Conservation (phyloP, 139 green algal genomes). For the Picochlorum sp. region DNA sequence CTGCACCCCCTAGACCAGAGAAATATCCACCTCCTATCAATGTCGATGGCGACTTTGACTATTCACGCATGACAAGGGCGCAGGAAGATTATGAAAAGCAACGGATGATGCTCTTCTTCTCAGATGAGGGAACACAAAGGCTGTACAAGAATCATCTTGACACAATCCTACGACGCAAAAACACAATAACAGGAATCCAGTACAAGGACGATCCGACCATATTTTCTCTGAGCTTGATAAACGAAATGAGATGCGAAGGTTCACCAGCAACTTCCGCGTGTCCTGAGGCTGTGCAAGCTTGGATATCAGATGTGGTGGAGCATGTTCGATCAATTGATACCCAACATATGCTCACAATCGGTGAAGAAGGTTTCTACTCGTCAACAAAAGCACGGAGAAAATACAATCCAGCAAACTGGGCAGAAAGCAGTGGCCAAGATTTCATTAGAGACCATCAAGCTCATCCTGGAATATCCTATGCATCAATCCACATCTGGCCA, state of each 20-base stretch:
- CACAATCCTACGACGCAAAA: conserved; percentile 25
- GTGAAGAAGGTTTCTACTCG: conserved; percentile 49
- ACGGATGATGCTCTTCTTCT: conserved; percentile 57
- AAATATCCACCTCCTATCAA: background rate
- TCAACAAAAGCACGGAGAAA: background rate
- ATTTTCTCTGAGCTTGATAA: conserved; percentile 52
- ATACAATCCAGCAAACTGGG: conserved; percentile 36
- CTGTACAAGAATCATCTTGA: conserved; percentile 60
- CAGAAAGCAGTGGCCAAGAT: conserved; percentile 37
- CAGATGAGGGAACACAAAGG: conserved; percentile 28
- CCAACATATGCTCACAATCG: conserved; percentile 48
- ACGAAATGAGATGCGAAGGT: conserved; percentile 49
- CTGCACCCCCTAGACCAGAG: background rate
- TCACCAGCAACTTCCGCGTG: background rate
- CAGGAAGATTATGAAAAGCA: conserved; percentile 6
- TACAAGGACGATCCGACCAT: conserved; percentile 73
- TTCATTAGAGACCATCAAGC: conserved; percentile 35
- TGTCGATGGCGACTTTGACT: background rate
- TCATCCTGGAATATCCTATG: conserved; percentile 45
- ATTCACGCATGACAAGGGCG: background rate
- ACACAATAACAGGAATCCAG: conserved; percentile 32
- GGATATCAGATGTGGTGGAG: conserved; percentile 34
- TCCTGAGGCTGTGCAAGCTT: conserved; percentile 20
- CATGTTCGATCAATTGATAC: conserved; percentile 39
- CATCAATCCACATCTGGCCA: conserved; percentile 44